Base-by-base conservation (phyloP, 2,329 filamentous ascomycete genomes). In the Claviceps spartinae region DNA sequence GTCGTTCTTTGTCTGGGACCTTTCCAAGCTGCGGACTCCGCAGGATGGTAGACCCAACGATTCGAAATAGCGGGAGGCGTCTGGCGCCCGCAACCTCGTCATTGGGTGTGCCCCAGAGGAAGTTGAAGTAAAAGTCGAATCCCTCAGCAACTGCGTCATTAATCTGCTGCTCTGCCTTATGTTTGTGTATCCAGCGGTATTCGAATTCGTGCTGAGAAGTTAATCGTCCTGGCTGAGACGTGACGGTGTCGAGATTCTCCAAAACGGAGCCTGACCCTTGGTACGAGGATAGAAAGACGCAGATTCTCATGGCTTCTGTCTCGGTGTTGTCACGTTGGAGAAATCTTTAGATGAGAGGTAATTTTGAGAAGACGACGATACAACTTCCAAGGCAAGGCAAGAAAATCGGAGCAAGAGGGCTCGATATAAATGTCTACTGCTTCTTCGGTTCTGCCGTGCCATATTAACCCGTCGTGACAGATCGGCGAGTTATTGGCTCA, bases 161-260 rank as follows among this genome's bases (percentile, higher is more conserved):
- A 34, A 50, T 46, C 18, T 50, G 18, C 38, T 46, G 41, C 34
- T 45, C 22, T 13, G 18, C 49, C 34, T 16, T 50, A 20, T 45
- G n/a, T 22, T 45, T 50, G 30, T 38, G 37, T 24, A 50, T 50
- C 26, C 22, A 45, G 7, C 49, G 49, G 8, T 6, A 13, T 22
- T 45, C 41, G n/a, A 50, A 50, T 11, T 41, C 14, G n/a, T 50
- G 49, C 49, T 50, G 49, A 14, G 48, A 43, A 9, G 48, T 49
- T 18, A 49, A 24, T 5, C 1, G 16, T 9, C 40, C 48, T 14
- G 48, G 40, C 26, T 49, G 48, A 14, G 40, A 44, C 11, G 40
- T 7, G 41, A 6, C 1, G 5, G 20, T 2, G 40, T 49, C 48
- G 9, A 44, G 1, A 5, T 37, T 18, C n/a, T 37, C 11, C 38